Evolutionary conservation across 345 rosid genomes (phyloP), one percentile per base, ranked within the genome.

Genomic region (Theobroma cacao): DNA sequence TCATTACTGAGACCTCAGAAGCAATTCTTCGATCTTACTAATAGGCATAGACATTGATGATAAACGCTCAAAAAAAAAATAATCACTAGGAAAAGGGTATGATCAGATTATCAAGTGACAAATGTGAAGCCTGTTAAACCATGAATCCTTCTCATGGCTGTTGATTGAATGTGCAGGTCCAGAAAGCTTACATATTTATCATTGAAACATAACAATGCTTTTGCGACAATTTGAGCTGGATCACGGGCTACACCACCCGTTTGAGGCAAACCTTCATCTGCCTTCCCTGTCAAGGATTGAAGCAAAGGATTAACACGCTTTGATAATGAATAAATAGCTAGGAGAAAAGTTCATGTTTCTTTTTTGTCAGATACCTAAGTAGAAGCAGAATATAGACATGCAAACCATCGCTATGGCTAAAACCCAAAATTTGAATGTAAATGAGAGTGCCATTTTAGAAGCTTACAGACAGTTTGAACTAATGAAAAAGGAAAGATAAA

Each of bases 201-300:
- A 78, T 87, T 87, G 59, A 96, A 90, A 82, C 99, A 94, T 47
- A 85, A 79, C 91, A 93, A 76, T 24, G 99, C 99, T 82, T 87
- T 90, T 0, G 88, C 85, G 52, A 88, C 88, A 77, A 94, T 83
- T 79, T 87, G 80, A 79, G 93, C 80, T 22, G 92, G 89, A 80
- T 88, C 85, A 20, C 7, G 85, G 10, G 68, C 81, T 41, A 14
- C 77, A 28, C 33, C 81, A 15, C 82, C 84, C 4, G 62, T 74
- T 28, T 80, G 82, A 58, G 88, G 77, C 48, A 58, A 75, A 20
- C 77, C 83, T 53, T 78, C 90, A 30, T 87, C 73, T 0, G 81
- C 80, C 34, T 77, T 85, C 47, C 90, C 98, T 89, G 83, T 66
- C 63, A 73, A 78, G 78, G 41, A 77, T 63, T 78, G 45, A 11